These are phyloP conservation scores for Backusella parvicylindrica DNA, from an alignment of 192 early-diverging fungal genomes.

Conservation along the genomic window DNA sequence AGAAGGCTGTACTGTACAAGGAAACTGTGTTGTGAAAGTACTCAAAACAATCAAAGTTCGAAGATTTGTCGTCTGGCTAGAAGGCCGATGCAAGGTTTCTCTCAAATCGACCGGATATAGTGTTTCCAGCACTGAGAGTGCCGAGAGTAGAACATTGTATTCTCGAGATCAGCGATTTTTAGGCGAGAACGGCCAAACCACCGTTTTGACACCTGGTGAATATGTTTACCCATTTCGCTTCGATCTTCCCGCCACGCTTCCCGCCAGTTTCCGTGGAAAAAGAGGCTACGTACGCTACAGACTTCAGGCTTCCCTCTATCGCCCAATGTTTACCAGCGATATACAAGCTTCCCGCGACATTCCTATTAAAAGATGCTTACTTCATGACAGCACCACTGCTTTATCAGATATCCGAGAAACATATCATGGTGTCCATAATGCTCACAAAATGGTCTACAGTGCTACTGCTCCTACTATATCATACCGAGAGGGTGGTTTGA, in stretches of 20 bases:
- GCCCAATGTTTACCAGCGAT: conserved; percentile 41
- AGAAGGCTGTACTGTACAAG: conserved; percentile 30
- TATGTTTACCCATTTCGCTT: conserved; percentile 24
- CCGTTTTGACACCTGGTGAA: conserved; percentile 21
- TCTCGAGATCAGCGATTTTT: conserved; percentile 18
- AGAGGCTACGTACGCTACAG: conserved; percentile 46
- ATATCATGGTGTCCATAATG: conserved; percentile 9
- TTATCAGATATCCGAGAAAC: conserved; percentile 1
- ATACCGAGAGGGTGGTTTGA: conserved; percentile 37
- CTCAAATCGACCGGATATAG: background rate
- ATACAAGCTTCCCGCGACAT: conserved; percentile 38
- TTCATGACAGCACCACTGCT: conserved; percentile 9
- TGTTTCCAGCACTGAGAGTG: conserved; percentile 5
- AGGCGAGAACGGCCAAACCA: conserved; percentile 19
- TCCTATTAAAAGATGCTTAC: conserved; percentile 40
- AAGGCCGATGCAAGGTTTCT: conserved; percentile 26
- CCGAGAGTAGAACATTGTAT: conserved; percentile 19
- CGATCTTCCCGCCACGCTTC: conserved; percentile 30
- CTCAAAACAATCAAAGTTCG: conserved; percentile 21
- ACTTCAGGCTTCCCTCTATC: conserved; percentile 32
- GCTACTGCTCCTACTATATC: conserved; percentile 31
- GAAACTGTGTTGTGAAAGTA: conserved; percentile 17
- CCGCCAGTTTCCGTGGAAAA: conserved; percentile 42
- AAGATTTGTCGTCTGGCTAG: conserved; percentile 22
- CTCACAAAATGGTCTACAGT: conserved; percentile 17